Evolutionary conservation across 140 eudicot species (phyloP).

Genomic region (Stevia rebaudiana): DNA sequence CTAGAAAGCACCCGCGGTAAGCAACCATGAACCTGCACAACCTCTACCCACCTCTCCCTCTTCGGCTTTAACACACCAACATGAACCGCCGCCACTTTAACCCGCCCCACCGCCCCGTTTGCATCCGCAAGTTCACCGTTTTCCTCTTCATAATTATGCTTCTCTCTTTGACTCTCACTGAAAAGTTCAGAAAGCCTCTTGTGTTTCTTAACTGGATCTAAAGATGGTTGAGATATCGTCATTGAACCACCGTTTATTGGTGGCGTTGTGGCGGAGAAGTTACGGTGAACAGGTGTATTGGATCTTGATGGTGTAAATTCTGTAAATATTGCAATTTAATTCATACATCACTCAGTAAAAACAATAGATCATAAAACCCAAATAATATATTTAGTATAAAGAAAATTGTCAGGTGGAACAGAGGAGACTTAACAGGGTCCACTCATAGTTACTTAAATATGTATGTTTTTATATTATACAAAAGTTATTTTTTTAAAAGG

Average conservation of each 20-base stretch:
- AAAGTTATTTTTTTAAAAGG: too few relatives aligned
- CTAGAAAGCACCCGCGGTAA: constrained; percentile 37
- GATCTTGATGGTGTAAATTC: constrained; percentile 87
- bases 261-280: constrained; percentile 26
- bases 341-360: not conserved
- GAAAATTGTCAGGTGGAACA: too few relatives aligned
- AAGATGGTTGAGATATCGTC: constrained; percentile 23
- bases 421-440: too few relatives aligned
- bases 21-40: constrained; percentile 32
- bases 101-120: constrained; percentile 14
- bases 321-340: constrained; percentile 21
- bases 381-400: not conserved
- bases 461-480: too few relatives aligned
- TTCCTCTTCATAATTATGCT: constrained; percentile 15
- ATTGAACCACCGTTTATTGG: constrained; percentile 10
- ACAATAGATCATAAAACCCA: not conserved
- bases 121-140: constrained; percentile 10
- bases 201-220: constrained; percentile 32
- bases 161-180: constrained; percentile 39
- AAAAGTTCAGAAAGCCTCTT: constrained; percentile 66
- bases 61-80: constrained; percentile 20
- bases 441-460: too few relatives aligned
- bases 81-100: constrained; percentile 13
- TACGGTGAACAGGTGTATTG: constrained; percentile 66
- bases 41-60: constrained; percentile 36